Conservation (phyloP, 2,329 filamentous ascomycete species). For the Delphinella strobiligena region DNA sequence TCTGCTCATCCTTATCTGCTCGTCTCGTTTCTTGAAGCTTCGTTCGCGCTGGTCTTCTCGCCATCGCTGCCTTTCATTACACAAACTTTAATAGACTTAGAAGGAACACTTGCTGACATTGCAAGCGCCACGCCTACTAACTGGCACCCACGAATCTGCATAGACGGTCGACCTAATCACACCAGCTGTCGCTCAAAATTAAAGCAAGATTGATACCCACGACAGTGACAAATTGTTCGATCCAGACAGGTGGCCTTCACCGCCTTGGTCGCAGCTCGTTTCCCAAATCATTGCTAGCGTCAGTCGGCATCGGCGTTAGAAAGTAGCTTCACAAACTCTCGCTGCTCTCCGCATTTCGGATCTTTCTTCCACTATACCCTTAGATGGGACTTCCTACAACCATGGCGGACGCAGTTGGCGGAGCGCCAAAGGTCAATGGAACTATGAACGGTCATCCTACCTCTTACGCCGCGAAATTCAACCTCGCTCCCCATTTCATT, state of each 20-base stretch:
- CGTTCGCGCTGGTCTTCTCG: not conserved
- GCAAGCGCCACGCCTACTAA: too few species aligned
- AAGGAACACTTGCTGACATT: too few species aligned
- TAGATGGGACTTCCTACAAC: slow-evolving; percentile 20
- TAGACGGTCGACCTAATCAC: too few species aligned
- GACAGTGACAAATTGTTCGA: not conserved
- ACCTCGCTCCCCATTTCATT: slow-evolving; percentile 86
- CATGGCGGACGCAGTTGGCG: slow-evolving; percentile 30
- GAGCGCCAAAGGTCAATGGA: slow-evolving; percentile 21
- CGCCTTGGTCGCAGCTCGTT: not conserved
- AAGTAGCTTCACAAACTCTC: not conserved
- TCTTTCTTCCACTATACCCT: slow-evolving; percentile 18
- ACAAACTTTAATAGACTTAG: not conserved
- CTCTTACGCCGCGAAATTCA: slow-evolving; percentile 69
- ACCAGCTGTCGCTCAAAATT: too few species aligned
- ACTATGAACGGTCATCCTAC: slow-evolving; percentile 41
- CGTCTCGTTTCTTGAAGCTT: not conserved
- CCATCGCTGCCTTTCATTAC: not conserved
- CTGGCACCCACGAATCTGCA: too few species aligned
- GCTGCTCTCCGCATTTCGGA: slow-evolving; percentile 10
- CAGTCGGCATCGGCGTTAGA: not conserved
- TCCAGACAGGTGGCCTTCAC: not conserved
- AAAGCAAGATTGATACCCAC: not conserved
- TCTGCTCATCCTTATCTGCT: not conserved
- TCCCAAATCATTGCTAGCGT: not conserved